Percentiles rank a stretch among this genome's conserved stretches.
These are phyloP conservation scores for Lineolata rhizophorae DNA, from an alignment of 495 filamentous ascomycete species.

Conservation along the genomic window DNA sequence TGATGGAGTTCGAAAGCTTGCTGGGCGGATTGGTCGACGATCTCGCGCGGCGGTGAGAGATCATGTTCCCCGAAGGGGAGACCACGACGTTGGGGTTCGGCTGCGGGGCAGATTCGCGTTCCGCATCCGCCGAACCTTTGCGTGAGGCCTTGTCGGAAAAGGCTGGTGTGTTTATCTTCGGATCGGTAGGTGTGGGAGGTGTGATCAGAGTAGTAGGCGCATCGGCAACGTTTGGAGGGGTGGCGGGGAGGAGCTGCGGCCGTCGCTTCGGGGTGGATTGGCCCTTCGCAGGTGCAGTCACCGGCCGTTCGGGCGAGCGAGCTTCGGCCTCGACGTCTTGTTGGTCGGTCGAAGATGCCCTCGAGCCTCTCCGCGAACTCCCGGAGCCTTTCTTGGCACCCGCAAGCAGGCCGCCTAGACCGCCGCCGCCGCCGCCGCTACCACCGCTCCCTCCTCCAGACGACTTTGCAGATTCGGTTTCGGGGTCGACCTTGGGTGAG, in stretches of 20 bases:
- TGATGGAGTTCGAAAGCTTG: slow-evolving; percentile 61
- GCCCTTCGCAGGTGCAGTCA: too few relatives aligned
- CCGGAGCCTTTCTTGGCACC: slow-evolving; percentile 2
- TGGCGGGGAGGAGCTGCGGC: too few relatives aligned
- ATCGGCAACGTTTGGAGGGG: slow-evolving; percentile 15
- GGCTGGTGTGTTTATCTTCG: slow-evolving; percentile 5
- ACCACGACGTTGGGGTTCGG: slow-evolving; percentile 20
- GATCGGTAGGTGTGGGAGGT: slow-evolving; percentile 20
- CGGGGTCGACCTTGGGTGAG: slow-evolving; percentile 5
- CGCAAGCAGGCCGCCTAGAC: too few relatives aligned
- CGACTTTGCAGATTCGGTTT: slow-evolving; percentile 7
- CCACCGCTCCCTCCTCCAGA: slow-evolving; percentile 7
- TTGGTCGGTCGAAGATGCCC: slow-evolving; percentile 2
- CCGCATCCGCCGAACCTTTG: slow-evolving; percentile 11
- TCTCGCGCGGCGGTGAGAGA: slow-evolving; percentile 44
- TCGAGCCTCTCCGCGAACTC: slow-evolving; percentile 5
- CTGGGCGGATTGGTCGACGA: slow-evolving; percentile 57
- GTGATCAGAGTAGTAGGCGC: slow-evolving; percentile 20
- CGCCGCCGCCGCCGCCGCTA: slow-evolving; percentile 1
- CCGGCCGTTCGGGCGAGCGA: too few relatives aligned
- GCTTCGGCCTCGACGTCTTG: too few relatives aligned
- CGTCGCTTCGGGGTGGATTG: too few relatives aligned
- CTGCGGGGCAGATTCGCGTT: not conserved
- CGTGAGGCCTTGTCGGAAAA: slow-evolving; percentile 7
- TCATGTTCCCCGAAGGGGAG: slow-evolving; percentile 46